phyloP scores from a whole-genome alignment of 805 yeast genomes.

The Starmerella geochares region DNA sequence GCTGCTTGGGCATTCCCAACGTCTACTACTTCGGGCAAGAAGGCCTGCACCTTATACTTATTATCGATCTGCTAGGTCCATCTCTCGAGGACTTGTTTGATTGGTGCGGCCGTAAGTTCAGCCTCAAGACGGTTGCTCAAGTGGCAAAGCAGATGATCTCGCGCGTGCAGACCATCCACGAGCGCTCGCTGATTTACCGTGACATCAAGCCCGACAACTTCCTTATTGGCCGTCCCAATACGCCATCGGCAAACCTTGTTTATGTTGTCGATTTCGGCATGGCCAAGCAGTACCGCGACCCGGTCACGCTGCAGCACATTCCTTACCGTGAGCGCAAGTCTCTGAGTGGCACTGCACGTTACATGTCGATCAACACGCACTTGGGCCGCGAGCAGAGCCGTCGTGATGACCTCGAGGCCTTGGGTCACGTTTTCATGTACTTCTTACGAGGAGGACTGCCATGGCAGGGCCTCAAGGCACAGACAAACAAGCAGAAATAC shows the following conservation, averaged over 20 bases:
- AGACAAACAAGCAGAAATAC: slow-evolving; percentile 93
- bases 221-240: slow-evolving; percentile 78
- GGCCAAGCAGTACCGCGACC: slow-evolving; percentile 97
- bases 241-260: slow-evolving; percentile 72
- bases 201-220: slow-evolving; percentile 98
- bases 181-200: slow-evolving; percentile 81
- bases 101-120: slow-evolving; percentile 92
- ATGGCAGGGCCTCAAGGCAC: slow-evolving; percentile 98
- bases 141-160: slow-evolving; percentile 91
- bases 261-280: slow-evolving; percentile 95
- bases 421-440: slow-evolving; percentile 94
- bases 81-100: slow-evolving; percentile 92
- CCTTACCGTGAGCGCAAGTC: slow-evolving; percentile 96
- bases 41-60: slow-evolving; percentile 89
- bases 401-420: slow-evolving; percentile 90
- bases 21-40: slow-evolving; percentile 99
- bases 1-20: slow-evolving; percentile 77
- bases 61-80: slow-evolving; percentile 91
- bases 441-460: slow-evolving; percentile 82
- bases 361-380: slow-evolving; percentile 96
- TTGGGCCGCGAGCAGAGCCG: slow-evolving; percentile 94
- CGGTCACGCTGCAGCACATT: slow-evolving; percentile 87
- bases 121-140: slow-evolving; percentile 81
- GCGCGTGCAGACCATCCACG: slow-evolving; percentile 77
- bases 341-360: slow-evolving; percentile 94